Percentiles rank a stretch among this genome's conserved stretches.
These are phyloP conservation scores for Linderina pennispora DNA, from an alignment of 192 early-diverging fungal species.

Conservation along the genomic window DNA sequence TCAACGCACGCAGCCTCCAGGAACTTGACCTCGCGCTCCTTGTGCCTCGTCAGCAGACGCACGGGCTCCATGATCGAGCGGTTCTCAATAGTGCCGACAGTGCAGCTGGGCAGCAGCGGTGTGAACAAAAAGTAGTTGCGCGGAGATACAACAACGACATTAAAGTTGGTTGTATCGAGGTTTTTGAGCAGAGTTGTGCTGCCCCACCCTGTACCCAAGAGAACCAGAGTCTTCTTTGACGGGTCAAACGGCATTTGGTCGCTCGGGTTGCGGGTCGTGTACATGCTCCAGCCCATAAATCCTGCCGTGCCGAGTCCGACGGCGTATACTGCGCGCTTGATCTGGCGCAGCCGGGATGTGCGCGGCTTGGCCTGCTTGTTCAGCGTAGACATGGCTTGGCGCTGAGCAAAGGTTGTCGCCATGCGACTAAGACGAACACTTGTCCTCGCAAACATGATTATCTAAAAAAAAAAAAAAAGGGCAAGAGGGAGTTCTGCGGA, in stretches of 20 bases:
- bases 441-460: conserved; percentile 15
- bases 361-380: conserved; percentile 7
- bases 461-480: not conserved
- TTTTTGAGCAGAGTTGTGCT: conserved; percentile 57
- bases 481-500: not conserved
- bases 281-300: conserved; percentile 44
- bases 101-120: conserved; percentile 64
- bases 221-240: conserved; percentile 33
- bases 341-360: conserved; percentile 27
- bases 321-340: conserved; percentile 30
- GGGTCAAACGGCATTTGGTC: conserved; percentile 40
- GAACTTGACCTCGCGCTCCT: conserved; percentile 76
- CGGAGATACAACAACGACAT: conserved; percentile 71
- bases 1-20: conserved; percentile 86
- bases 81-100: conserved; percentile 85
- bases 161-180: conserved; percentile 72
- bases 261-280: conserved; percentile 38
- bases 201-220: conserved; percentile 41
- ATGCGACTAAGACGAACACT: conserved; percentile 13
- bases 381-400: conserved; percentile 33
- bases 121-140: conserved; percentile 87
- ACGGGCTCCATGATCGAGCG: conserved; percentile 84
- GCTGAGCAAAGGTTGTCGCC: conserved; percentile 20
- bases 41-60: conserved; percentile 82
- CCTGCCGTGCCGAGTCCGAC: conserved; percentile 10